These are phyloP conservation scores for Trichoderma sp. DNA, from an alignment of 2,329 filamentous ascomycete genomes.

Conservation along the genomic window DNA sequence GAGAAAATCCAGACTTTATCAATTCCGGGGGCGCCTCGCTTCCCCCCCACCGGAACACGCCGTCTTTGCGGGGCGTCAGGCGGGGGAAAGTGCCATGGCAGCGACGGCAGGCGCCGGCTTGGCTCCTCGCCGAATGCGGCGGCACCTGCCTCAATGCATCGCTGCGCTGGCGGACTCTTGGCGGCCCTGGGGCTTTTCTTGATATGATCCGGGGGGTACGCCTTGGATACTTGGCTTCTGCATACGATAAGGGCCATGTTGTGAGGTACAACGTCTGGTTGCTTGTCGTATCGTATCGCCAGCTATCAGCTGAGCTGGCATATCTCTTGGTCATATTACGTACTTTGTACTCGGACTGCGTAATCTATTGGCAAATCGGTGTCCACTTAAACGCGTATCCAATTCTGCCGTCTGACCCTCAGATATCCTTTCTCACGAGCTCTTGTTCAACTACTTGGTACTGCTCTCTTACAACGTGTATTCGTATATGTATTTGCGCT, in stretches of 20 bases:
- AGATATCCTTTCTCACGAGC: neutral
- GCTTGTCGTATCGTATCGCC: neutral
- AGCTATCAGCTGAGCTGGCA: neutral
- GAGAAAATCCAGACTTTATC: neutral
- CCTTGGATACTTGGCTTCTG: neutral
- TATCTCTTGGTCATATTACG: neutral
- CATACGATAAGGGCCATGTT: neutral
- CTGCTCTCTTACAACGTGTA: neutral
- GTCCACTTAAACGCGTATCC: neutral
- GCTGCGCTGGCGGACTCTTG: neutral
- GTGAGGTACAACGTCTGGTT: neutral
- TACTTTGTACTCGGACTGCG: neutral
- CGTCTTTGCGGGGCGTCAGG: neutral
- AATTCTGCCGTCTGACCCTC: neutral
- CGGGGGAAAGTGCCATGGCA: constrained; percentile 4
- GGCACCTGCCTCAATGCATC: neutral
- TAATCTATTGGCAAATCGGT: neutral
- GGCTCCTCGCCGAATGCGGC: constrained; percentile 8
- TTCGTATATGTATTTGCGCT: neutral
- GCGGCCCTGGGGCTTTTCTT: no score
- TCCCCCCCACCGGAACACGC: constrained; percentile 17
- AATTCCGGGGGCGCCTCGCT: neutral
- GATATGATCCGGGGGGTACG: no score
- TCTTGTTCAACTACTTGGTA: neutral
- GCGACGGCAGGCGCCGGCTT: constrained; percentile 15